Base-by-base conservation (phyloP, 177 flowering plant genomes). In the Vitis hybrid region DNA sequence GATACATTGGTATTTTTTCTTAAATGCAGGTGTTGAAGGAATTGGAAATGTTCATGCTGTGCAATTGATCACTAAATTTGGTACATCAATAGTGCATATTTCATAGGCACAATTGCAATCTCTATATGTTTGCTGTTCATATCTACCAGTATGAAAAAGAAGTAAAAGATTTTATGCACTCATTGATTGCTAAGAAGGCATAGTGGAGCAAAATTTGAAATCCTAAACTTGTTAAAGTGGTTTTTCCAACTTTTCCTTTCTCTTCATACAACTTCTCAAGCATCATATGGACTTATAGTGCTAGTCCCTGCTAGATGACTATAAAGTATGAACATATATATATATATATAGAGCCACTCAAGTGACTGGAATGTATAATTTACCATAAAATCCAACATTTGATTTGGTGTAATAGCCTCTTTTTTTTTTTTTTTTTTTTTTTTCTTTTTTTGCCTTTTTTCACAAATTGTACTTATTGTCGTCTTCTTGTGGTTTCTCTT, bases 11-110 rank as follows among this genome's bases (percentile, higher is more conserved):
- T 60, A 20, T 20, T 48, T 31, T 49, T 49, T 39, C 45, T 51
- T 77, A 19, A 69, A 55, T 87, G 81, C 86, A 93, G 97, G 98
- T 64, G 88, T 94, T 74, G 87, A 87, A 1, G 97, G 97, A 56
- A 91, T 94, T 77, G 98, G 97, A 64, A 74, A 80, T 72, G 91
- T 91, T 19, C 82, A 82, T 82, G 98, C 95, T 58, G 64, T 86
- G 72, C 81, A 83, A 77, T 80, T 94, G 75, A 92, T 94, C 55
- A 77, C 86, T 60, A 87, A 79, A 76, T 94, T 88, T 81, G 97
- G 98, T 90, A 82, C 2, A 84, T 70, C 52, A 11, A 29, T 69
- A 19, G 22, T n/a, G 8, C 52, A 10, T 58, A 18, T 20, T 22
- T 65, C 49, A 55, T 39, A 58, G 10, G 18, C 16, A 16, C 18